A percentile compares a stretch with the other conserved stretches of the same genome.
These are phyloP conservation scores for Globisporangium parvum DNA, from an alignment of 352 stramenopile species.

Conservation along the genomic window DNA sequence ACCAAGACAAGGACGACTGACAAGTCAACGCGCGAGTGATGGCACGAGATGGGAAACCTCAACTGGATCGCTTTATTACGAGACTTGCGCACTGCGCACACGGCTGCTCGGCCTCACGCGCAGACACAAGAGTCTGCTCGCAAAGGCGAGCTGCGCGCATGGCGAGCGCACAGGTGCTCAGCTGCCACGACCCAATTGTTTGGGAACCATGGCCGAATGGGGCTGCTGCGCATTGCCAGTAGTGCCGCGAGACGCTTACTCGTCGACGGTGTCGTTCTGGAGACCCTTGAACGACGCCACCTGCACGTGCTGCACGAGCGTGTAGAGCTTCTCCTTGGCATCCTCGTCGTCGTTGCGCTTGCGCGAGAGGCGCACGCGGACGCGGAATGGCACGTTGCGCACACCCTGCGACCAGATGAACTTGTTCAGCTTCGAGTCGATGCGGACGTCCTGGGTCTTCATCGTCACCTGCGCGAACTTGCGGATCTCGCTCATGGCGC, in stretches of 20 bases:
- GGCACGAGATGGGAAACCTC: constrained; percentile 13
- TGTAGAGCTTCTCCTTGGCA: constrained; percentile 99
- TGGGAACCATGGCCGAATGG: background rate
- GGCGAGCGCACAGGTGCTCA: background rate
- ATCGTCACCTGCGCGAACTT: constrained; percentile 97
- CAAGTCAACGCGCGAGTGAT: background rate
- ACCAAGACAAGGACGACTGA: too few species aligned
- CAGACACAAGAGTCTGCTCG: background rate
- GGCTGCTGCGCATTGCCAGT: background rate
- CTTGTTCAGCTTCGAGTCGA: constrained; percentile 97
- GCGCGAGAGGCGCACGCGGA: constrained; percentile 96
- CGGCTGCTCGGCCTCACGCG: background rate
- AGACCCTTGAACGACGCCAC: constrained; percentile 95
- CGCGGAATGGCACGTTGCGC: constrained; percentile 96
- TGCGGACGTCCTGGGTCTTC: constrained; percentile 95
- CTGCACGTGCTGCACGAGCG: constrained; percentile 96
- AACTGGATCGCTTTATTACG: constrained; percentile 16
- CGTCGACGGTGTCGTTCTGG: constrained; percentile 94
- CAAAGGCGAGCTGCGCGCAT: background rate
- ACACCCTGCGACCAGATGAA: constrained; percentile 97
- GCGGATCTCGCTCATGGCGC: constrained; percentile 96
- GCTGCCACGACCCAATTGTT: background rate
- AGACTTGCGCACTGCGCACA: too few species aligned
- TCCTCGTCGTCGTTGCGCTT: constrained; percentile 99
- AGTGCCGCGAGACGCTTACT: constrained; percentile 38